Evolutionary conservation across 2,329 filamentous ascomycete species (phyloP).

Genomic region (Fusarium palustre): DNA sequence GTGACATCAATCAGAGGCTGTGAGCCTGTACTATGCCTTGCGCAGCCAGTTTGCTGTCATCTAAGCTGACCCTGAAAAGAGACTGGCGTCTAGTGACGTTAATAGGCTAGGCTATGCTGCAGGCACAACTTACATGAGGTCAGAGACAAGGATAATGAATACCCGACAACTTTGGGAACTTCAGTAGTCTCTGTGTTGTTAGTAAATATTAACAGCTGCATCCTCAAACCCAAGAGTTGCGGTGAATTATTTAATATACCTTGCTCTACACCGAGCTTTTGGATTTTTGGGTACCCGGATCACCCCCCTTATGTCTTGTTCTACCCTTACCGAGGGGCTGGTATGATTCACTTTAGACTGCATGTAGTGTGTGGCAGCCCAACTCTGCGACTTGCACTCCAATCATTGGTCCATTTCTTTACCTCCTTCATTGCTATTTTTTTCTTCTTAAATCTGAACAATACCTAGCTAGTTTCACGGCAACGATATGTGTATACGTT

Average conservation of each 20-base stretch:
- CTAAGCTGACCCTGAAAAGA: constrained; percentile 11
- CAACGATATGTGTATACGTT: neutral
- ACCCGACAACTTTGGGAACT: neutral
- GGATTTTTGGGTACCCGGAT: neutral
- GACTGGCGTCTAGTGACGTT: neutral
- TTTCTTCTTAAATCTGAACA: neutral
- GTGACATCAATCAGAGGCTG: constrained; percentile 31
- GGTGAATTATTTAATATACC: neutral
- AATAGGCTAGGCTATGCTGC: constrained; percentile 26
- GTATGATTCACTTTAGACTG: constrained; percentile 36
- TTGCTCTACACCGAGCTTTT: neutral
- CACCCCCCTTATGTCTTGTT: constrained; percentile 4
- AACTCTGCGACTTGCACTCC: constrained; percentile 1
- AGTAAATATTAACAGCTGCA: neutral
- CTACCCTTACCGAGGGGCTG: constrained; percentile 29
- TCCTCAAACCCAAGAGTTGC: neutral
- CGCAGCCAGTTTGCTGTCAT: constrained; percentile 18
- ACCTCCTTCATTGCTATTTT: neutral
- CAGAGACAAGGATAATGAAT: constrained; percentile 3
- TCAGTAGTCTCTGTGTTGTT: neutral
- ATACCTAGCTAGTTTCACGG: neutral
- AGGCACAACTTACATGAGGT: constrained; percentile 29
- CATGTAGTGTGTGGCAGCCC: constrained; percentile 28
- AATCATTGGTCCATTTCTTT: neutral
- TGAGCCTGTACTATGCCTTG: constrained; percentile 18